These are phyloP conservation scores for Baorangia bicolor DNA, from an alignment of 768 basidiomycete species.

Conservation along the genomic window DNA sequence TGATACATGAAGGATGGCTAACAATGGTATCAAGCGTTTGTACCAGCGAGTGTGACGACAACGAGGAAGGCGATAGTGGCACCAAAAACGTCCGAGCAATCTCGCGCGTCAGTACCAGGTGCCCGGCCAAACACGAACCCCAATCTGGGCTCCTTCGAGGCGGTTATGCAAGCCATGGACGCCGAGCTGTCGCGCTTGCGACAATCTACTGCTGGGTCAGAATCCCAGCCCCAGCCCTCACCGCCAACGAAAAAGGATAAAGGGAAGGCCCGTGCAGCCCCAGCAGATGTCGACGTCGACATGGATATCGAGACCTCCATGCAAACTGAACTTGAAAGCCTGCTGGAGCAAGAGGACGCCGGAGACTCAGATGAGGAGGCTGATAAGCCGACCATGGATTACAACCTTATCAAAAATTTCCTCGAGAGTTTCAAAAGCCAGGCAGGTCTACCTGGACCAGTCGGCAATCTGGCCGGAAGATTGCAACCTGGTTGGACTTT, in stretches of 20 bases:
- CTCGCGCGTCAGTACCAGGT: constrained; percentile 30
- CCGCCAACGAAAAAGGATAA: constrained; percentile 48
- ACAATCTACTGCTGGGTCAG: constrained; percentile 21
- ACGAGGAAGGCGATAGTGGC: constrained; percentile 1
- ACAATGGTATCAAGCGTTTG: constrained; percentile 48
- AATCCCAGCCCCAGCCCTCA: constrained; percentile 9
- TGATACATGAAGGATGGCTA: background rate
- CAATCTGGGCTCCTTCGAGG: constrained; percentile 88
- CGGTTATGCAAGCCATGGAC: constrained; percentile 96
- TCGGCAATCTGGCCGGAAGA: constrained; percentile 84
- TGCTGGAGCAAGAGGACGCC: constrained; percentile 48
- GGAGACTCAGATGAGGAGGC: constrained; percentile 56
- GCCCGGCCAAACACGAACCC: constrained; percentile 53
- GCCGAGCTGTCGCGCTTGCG: constrained; percentile 61
- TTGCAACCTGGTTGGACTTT: constrained; percentile 74
- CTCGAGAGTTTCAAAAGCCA: constrained; percentile 95
- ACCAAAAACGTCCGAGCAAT: constrained; percentile 6
- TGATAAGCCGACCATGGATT: constrained; percentile 60
- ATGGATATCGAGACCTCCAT: constrained; percentile 81
- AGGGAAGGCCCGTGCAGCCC: constrained; percentile 31
- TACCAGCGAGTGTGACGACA: constrained; percentile 39
- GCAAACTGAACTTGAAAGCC: constrained; percentile 79
- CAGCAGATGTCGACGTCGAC: constrained; percentile 45
- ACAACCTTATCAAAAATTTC: constrained; percentile 94
- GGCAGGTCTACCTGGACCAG: constrained; percentile 85